phyloP scores from a whole-genome alignment of 2,329 filamentous ascomycete species.

The Ilyonectria robusta region DNA sequence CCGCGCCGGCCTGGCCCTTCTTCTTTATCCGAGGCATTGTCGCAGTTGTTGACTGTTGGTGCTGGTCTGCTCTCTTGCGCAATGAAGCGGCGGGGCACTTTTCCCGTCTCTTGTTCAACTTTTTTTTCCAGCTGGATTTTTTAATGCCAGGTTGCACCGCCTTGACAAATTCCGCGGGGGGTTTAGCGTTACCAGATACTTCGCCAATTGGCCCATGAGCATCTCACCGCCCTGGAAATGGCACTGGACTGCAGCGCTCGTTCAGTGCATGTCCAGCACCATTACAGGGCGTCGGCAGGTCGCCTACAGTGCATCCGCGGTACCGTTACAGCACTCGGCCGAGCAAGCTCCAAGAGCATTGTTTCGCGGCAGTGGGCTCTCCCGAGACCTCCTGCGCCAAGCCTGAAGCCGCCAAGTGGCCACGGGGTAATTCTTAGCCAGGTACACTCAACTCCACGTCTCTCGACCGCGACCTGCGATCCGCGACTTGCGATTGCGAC shows the following conservation, averaged over 20 bases:
- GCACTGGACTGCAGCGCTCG: constrained; percentile 16
- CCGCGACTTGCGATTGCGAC: constrained; percentile 33
- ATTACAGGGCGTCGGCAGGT: constrained; percentile 18
- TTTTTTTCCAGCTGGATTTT: constrained; percentile 51
- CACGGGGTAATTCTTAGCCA: constrained; percentile 33
- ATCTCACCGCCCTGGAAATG: constrained; percentile 44
- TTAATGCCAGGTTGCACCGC: constrained; percentile 54
- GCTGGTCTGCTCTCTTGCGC: constrained; percentile 36
- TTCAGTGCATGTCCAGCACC: constrained; percentile 26
- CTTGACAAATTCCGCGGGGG: constrained; percentile 15
- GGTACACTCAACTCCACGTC: constrained; percentile 35
- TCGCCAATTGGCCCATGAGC: constrained; percentile 17
- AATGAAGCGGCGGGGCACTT: constrained; percentile 53
- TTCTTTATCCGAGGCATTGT: constrained; percentile 86
- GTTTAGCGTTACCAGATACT: constrained; percentile 27
- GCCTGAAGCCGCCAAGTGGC: constrained; percentile 51
- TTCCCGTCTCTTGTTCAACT: constrained; percentile 51
- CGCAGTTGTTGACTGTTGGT: constrained; percentile 38
- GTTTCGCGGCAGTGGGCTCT: constrained; percentile 39
- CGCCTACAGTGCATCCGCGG: constrained; percentile 27
- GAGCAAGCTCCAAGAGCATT: constrained; percentile 35
- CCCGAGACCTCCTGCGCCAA: constrained; percentile 32
- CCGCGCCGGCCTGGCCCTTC: constrained; percentile 91
- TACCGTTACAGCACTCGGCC: constrained; percentile 31
- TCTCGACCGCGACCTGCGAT: constrained; percentile 42